Conservation (phyloP, 1,284 basidiomycete genomes). For the Kwoniella shivajii region DNA sequence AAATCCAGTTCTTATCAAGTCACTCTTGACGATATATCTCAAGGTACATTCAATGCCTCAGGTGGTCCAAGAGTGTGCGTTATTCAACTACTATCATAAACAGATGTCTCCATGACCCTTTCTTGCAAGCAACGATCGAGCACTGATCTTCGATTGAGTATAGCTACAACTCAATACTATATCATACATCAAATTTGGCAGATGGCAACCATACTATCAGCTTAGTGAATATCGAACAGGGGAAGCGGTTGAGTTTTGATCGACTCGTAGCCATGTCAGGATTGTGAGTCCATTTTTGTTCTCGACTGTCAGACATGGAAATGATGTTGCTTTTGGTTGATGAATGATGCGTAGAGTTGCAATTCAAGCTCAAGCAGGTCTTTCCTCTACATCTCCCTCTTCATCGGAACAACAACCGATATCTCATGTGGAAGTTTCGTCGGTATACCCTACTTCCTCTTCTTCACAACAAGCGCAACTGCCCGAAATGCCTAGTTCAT, state of each 20-base stretch:
- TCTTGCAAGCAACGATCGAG: neutral
- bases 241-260: conserved; percentile 37
- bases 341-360: neutral
- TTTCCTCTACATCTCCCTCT: neutral
- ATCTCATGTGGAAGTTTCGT: neutral
- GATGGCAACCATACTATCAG: conserved; percentile 29
- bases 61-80: conserved; percentile 29
- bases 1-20: conserved; percentile 31
- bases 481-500: neutral
- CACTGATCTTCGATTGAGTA: neutral
- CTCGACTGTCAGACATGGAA: neutral
- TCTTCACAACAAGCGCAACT: neutral
- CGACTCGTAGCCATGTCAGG: conserved; percentile 25
- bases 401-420: neutral
- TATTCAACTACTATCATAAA: neutral
- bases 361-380: too few species aligned
- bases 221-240: conserved; percentile 27
- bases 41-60: conserved; percentile 30
- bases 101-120: neutral
- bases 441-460: conserved; percentile 1
- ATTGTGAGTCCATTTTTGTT: conserved; percentile 20
- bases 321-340: neutral
- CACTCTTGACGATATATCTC: conserved; percentile 29
- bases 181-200: conserved; percentile 26
- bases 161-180: conserved; percentile 40